Conservation (phyloP, 192 early-diverging fungal species). For the Phlyctochytrium planicorne region DNA sequence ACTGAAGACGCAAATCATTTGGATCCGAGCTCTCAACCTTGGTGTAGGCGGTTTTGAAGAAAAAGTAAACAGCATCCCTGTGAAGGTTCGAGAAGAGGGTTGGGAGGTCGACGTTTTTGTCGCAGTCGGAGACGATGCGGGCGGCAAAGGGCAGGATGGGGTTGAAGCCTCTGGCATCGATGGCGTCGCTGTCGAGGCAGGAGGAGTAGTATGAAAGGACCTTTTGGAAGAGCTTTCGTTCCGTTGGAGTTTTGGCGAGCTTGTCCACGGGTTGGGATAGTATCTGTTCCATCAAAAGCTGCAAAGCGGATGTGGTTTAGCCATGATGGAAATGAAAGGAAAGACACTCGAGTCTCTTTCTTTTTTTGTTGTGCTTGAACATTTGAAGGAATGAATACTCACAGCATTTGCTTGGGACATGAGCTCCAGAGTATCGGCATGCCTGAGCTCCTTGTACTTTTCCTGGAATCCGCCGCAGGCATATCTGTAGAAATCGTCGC, state of each 20-base stretch:
- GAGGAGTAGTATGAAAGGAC: conserved; percentile 39
- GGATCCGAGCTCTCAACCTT: conserved; percentile 21
- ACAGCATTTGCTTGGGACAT: conserved; percentile 33
- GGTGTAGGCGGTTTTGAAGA: conserved; percentile 34
- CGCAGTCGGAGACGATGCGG: conserved; percentile 17
- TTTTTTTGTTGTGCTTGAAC: too few species aligned
- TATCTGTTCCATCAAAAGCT: conserved; percentile 36
- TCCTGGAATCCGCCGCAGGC: conserved; percentile 39
- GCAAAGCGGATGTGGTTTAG: background rate
- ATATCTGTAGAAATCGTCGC: conserved; percentile 43
- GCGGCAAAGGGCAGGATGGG: conserved; percentile 29
- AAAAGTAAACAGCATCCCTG: conserved; percentile 26
- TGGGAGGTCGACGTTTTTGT: conserved; percentile 10
- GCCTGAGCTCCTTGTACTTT: conserved; percentile 12
- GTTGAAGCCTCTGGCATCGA: conserved; percentile 32
- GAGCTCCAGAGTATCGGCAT: conserved; percentile 30
- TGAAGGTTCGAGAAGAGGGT: conserved; percentile 29
- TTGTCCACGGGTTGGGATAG: conserved; percentile 23
- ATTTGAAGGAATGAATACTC: background rate
- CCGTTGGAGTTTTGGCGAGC: conserved; percentile 11
- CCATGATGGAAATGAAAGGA: too few species aligned
- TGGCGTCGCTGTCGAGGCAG: conserved; percentile 26
- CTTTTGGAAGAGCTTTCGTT: conserved; percentile 26
- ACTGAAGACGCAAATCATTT: conserved; percentile 34
- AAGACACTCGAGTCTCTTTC: too few species aligned